These are phyloP conservation scores for Salvia splendens DNA, from an alignment of 257 asterid genomes.

Conservation along the genomic window DNA sequence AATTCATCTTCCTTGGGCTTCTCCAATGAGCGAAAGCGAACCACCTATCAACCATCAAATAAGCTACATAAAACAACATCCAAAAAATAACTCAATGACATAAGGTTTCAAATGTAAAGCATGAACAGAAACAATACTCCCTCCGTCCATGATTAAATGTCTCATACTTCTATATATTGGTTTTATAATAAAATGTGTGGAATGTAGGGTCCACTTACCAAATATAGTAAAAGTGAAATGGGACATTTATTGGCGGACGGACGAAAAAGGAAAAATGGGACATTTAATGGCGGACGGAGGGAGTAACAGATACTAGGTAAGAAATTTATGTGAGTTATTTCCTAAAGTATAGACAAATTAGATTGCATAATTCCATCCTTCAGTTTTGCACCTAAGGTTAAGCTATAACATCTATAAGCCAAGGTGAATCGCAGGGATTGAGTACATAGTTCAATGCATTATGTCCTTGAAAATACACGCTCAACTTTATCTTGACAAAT, in stretches of 20 bases:
- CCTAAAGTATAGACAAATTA: neutral
- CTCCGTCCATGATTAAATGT: no score
- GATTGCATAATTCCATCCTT: slow-evolving; percentile 22
- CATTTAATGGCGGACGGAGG: no score
- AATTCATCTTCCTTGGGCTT: slow-evolving; percentile 89
- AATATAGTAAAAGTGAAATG: no score
- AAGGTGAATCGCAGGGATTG: neutral
- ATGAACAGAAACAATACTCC: neutral
- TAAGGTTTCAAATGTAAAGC: slow-evolving; percentile 8
- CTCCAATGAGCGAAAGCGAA: slow-evolving; percentile 76
- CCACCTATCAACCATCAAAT: slow-evolving; percentile 54
- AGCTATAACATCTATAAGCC: slow-evolving; percentile 15
- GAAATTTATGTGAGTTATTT: slow-evolving; percentile 1
- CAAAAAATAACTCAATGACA: neutral
- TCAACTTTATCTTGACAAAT: slow-evolving; percentile 7
- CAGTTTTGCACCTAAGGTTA: slow-evolving; percentile 1
- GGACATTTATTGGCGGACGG: no score
- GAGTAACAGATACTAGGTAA: neutral
- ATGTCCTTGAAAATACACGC: slow-evolving; percentile 20
- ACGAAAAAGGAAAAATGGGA: no score
- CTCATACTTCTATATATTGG: no score
- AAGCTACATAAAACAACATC: slow-evolving; percentile 22
- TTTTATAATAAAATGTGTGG: no score
- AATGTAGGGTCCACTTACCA: no score
- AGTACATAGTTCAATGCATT: neutral